These are phyloP conservation scores for Zarea fungicola DNA, from an alignment of 2,329 filamentous ascomycete genomes.

Conservation along the genomic window DNA sequence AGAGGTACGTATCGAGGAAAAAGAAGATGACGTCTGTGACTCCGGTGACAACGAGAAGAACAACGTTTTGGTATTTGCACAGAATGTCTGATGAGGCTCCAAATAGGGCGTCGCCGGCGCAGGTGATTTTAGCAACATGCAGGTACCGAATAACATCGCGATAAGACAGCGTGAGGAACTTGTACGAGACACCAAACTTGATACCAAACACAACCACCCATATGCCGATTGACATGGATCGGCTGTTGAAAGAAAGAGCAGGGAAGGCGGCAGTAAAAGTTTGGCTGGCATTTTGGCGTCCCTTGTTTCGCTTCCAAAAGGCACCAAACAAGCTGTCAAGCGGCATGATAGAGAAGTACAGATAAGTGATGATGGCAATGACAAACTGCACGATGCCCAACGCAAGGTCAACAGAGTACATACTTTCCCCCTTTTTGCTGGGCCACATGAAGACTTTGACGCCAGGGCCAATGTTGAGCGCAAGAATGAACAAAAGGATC, in stretches of 20 bases:
- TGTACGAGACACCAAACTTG: conserved; percentile 90
- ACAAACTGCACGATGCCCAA: conserved; percentile 92
- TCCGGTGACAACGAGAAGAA: conserved; percentile 72
- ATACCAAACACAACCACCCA: conserved; percentile 87
- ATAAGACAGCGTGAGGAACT: conserved; percentile 87
- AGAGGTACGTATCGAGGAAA: conserved; percentile 97
- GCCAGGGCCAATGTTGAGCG: conserved; percentile 76
- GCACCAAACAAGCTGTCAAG: conserved; percentile 91
- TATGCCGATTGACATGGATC: conserved; percentile 94
- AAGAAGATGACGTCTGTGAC: conserved; percentile 84
- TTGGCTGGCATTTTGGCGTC: conserved; percentile 92
- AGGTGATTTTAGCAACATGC: conserved; percentile 73
- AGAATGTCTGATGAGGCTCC: conserved; percentile 42
- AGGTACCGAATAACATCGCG: conserved; percentile 90
- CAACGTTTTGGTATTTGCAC: conserved; percentile 76
- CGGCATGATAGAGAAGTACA: conserved; percentile 95
- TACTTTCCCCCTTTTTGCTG: conserved; percentile 19
- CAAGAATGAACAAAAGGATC: conserved; percentile 74
- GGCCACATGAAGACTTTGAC: conserved; percentile 76
- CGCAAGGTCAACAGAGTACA: conserved; percentile 51
- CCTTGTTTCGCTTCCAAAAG: conserved; percentile 85
- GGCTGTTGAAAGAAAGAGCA: conserved; percentile 79
- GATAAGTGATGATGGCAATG: conserved; percentile 76
- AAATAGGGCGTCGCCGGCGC: conserved; percentile 69
- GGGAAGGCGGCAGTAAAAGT: conserved; percentile 97